Percentiles rank a stretch among this genome's conserved stretches.
Evolutionary conservation across 2,329 filamentous ascomycete species (phyloP).

Genomic region (Cercospora berteroae): DNA sequence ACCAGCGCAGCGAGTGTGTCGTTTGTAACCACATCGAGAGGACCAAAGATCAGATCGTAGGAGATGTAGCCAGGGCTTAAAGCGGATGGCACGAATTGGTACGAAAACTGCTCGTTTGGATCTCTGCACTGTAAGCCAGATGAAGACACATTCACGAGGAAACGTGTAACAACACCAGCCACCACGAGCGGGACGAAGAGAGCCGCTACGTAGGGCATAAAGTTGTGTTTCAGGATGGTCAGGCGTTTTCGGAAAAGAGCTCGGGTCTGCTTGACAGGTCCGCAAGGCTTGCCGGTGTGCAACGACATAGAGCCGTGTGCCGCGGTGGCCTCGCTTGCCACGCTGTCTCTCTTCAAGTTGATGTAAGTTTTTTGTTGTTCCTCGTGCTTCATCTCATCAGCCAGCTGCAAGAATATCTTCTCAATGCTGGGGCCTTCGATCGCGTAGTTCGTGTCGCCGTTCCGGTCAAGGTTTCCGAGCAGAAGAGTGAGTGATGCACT

Average conservation of each 20-base stretch:
- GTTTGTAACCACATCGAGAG: slow-evolving; percentile 4
- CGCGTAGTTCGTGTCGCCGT: slow-evolving; percentile 69
- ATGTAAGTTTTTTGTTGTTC: slow-evolving; percentile 8
- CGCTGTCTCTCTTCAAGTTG: slow-evolving; percentile 6
- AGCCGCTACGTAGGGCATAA: slow-evolving; percentile 69
- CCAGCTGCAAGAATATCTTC: slow-evolving; percentile 80
- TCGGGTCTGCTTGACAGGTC: slow-evolving; percentile 58
- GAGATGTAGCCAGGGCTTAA: slow-evolving; percentile 4
- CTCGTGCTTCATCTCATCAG: slow-evolving; percentile 60
- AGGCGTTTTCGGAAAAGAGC: slow-evolving; percentile 74
- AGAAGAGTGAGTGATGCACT: slow-evolving; percentile 15
- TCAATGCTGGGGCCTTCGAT: slow-evolving; percentile 86
- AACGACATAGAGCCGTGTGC: slow-evolving; percentile 16
- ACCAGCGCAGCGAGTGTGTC: slow-evolving; percentile 5
- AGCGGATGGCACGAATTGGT: slow-evolving; percentile 4
- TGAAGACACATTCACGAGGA: slow-evolving; percentile 48
- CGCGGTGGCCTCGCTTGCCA: slow-evolving; percentile 1
- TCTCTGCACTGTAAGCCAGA: slow-evolving; percentile 49
- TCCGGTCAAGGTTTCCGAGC: slow-evolving; percentile 53
- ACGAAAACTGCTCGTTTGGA: neutral
- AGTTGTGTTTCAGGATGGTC: slow-evolving; percentile 74
- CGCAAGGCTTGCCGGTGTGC: slow-evolving; percentile 20
- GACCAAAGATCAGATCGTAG: slow-evolving; percentile 7
- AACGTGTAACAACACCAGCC: slow-evolving; percentile 73
- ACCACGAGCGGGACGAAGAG: slow-evolving; percentile 74